These are phyloP conservation scores for Fusarium devonianum DNA, from an alignment of 2,329 filamentous ascomycete species.

Conservation along the genomic window DNA sequence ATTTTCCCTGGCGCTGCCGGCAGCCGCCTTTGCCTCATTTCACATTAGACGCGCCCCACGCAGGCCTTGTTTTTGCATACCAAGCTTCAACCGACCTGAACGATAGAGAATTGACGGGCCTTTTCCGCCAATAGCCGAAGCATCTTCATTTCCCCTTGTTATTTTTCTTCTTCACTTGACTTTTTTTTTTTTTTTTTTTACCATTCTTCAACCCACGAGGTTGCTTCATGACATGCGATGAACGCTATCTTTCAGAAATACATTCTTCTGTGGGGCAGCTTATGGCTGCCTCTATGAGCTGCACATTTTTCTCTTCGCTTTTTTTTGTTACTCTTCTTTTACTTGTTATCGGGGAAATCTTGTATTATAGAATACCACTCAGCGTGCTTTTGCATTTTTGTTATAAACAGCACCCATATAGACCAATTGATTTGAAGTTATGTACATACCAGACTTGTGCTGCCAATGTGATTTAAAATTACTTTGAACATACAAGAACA, in stretches of 20 bases:
- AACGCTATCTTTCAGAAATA: constrained; percentile 7
- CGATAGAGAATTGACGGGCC: background rate
- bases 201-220: constrained; percentile 5
- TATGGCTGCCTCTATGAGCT: background rate
- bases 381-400: constrained; percentile 27
- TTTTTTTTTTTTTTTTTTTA: background rate
- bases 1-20: constrained; percentile 21
- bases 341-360: constrained; percentile 4
- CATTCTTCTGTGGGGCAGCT: background rate
- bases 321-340: background rate
- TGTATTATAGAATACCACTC: constrained; percentile 34
- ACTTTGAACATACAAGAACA: too few species aligned
- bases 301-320: background rate
- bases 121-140: background rate
- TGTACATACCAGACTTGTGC: background rate
- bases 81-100: background rate
- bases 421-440: constrained; percentile 15
- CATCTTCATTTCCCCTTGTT: background rate
- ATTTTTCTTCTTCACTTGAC: background rate
- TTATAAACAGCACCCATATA: constrained; percentile 23
- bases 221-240: background rate
- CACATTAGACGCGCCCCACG: background rate
- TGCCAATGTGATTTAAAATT: too few species aligned
- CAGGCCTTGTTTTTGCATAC: constrained; percentile 4
- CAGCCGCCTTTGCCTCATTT: constrained; percentile 12